phyloP scores from a whole-genome alignment of 1,284 basidiomycete species.

The Apiotrichum akiyoshidainum region DNA sequence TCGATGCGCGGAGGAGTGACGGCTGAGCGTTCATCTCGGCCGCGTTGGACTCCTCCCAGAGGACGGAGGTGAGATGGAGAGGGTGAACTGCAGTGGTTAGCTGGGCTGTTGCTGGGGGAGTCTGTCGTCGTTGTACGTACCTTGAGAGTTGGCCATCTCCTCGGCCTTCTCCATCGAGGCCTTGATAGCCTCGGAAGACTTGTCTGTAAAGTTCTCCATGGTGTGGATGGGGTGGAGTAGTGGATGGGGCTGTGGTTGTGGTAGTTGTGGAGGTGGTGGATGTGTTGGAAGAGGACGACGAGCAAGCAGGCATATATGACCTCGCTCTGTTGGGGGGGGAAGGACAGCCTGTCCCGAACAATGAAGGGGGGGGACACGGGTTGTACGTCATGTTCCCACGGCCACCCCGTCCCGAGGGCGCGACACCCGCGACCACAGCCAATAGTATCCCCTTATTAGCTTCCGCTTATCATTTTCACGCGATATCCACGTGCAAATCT shows the following conservation, averaged over 20 bases:
- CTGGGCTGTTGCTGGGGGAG: not conserved
- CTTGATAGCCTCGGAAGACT: slow-evolving; percentile 55
- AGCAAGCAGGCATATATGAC: no score
- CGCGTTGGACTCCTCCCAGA: slow-evolving; percentile 43
- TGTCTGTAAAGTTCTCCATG: slow-evolving; percentile 52
- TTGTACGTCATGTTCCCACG: no score
- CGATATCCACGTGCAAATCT: no score
- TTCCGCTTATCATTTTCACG: no score
- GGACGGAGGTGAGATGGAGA: slow-evolving; percentile 47
- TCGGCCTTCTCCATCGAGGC: slow-evolving; percentile 54
- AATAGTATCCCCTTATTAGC: no score
- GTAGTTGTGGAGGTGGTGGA: not conserved
- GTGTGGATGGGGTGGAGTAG: slow-evolving; percentile 12
- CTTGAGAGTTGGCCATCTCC: slow-evolving; percentile 46
- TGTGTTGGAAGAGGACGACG: no score
- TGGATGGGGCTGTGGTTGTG: not conserved
- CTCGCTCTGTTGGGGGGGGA: no score
- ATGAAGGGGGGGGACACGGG: no score
- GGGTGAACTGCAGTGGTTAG: slow-evolving; percentile 44
- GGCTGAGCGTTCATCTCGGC: slow-evolving; percentile 30
- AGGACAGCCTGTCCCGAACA: no score
- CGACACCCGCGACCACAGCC: no score
- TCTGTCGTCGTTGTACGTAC: slow-evolving; percentile 22
- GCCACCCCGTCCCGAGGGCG: no score
- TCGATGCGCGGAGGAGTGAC: slow-evolving; percentile 40